phyloP scores from a whole-genome alignment of 1,139 yeast genomes.

The Suhomyces taliae region DNA sequence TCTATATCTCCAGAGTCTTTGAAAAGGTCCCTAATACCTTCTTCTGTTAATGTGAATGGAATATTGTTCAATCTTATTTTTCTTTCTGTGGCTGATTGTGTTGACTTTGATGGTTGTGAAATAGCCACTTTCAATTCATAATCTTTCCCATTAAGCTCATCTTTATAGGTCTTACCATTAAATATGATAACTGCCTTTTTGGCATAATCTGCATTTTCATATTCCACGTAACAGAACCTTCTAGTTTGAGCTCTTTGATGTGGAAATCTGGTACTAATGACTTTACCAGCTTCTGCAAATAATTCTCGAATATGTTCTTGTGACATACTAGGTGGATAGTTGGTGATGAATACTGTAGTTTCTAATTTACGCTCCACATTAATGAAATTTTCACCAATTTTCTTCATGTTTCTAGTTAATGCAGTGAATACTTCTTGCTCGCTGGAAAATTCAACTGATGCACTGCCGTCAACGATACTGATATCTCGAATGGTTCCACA shows the following conservation, averaged over 20 bases:
- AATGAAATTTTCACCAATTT: conserved; percentile 42
- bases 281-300: conserved; percentile 48
- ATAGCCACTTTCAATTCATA: conserved; percentile 53
- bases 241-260: conserved; percentile 54
- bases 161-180: conserved; percentile 35
- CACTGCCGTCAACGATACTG: conserved; percentile 29
- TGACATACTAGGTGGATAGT: conserved; percentile 62
- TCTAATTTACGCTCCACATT: conserved; percentile 45
- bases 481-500: conserved; percentile 55
- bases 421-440: conserved; percentile 58
- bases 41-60: conserved; percentile 37
- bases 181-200: conserved; percentile 42
- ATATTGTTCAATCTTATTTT: conserved; percentile 56
- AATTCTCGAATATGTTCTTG: conserved; percentile 38
- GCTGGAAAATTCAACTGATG: conserved; percentile 55
- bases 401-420: conserved; percentile 57
- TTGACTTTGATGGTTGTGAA: conserved; percentile 49
- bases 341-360: conserved; percentile 66
- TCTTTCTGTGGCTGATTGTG: conserved; percentile 43
- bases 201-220: conserved; percentile 46
- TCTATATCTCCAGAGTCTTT: conserved; percentile 42
- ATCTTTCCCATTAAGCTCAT: conserved; percentile 20
- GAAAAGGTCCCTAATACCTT: conserved; percentile 27
- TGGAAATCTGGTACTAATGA: conserved; percentile 66
- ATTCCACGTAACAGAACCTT: conserved; percentile 78